A percentile compares a stretch with the other conserved stretches of the same genome.
phyloP scores from a whole-genome alignment of 257 asterid genomes.

The Eucommia ulmoides region DNA sequence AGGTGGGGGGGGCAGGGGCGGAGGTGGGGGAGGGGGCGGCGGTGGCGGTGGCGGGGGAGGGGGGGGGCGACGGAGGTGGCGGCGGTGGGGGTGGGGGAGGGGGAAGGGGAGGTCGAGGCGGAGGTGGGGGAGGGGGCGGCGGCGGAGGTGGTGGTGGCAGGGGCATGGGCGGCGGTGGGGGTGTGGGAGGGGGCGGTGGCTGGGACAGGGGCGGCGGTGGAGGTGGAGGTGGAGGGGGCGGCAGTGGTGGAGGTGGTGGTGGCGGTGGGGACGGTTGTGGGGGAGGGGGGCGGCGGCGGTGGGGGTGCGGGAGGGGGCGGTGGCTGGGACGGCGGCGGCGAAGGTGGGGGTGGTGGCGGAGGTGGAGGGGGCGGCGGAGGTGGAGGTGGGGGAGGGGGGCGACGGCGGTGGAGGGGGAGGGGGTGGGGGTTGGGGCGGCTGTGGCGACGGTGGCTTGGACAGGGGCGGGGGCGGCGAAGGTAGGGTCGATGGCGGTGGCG shows the following conservation, averaged over 20 bases:
- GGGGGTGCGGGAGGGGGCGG: not conserved
- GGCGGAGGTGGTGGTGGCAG: constrained; percentile 15
- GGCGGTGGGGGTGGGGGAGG: not conserved
- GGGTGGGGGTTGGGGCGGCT: constrained; percentile 20
- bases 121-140: not conserved
- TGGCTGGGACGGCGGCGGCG: not conserved
- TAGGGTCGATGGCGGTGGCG: not conserved
- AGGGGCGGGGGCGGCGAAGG: not conserved
- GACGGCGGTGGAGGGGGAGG: constrained; percentile 61
- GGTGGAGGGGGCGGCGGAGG: constrained; percentile 24
- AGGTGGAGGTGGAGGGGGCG: not conserved
- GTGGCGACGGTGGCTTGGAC: constrained; percentile 1
- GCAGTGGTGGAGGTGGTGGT: not conserved
- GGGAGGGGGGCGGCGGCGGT: not conserved
- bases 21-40: not conserved
- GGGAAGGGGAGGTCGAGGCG: not conserved
- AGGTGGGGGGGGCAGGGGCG: not conserved
- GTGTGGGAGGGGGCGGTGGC: constrained; percentile 44
- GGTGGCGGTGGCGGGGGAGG: not conserved
- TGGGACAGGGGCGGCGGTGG: constrained; percentile 54
- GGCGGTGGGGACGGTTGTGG: not conserved
- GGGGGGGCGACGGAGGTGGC: not conserved
- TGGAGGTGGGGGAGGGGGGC: constrained; percentile 74
- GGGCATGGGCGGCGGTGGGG: constrained; percentile 69
- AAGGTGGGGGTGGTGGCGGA: not conserved